These are phyloP conservation scores for Carex scoparia DNA, from an alignment of 176 grass and related monocot species.

Conservation along the genomic window DNA sequence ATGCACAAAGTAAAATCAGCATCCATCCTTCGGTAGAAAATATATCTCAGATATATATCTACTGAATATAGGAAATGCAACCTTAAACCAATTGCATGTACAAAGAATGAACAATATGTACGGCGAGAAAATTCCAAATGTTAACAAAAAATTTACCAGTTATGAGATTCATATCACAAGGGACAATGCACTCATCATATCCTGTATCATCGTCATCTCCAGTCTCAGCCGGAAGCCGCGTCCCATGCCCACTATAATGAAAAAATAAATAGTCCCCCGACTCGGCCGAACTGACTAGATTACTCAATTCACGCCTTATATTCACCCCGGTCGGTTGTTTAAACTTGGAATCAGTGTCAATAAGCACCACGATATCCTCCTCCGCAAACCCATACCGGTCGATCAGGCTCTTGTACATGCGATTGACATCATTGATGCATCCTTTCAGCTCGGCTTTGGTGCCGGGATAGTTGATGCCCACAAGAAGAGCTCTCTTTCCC, in stretches of 20 bases:
- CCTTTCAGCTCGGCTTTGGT: constrained; percentile 68
- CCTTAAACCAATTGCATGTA: background rate
- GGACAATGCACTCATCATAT: constrained; percentile 91
- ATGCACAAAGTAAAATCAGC: background rate
- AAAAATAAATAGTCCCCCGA: constrained; percentile 73
- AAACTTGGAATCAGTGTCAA: constrained; percentile 44
- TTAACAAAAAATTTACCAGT: constrained; percentile 13
- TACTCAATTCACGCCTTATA: constrained; percentile 34
- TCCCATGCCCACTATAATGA: constrained; percentile 89
- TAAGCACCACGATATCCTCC: constrained; percentile 46
- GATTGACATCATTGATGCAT: constrained; percentile 72
- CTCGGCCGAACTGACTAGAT: constrained; percentile 47
- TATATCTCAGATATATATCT: background rate
- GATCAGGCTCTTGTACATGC: constrained; percentile 59
- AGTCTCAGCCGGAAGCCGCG: constrained; percentile 63
- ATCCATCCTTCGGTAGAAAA: background rate
- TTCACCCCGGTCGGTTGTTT: constrained; percentile 46
- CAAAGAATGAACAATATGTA: background rate
- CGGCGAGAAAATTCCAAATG: background rate
- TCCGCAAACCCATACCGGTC: constrained; percentile 52
- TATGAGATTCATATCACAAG: constrained; percentile 84
- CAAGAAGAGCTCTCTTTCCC: constrained; percentile 47
- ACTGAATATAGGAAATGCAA: background rate
- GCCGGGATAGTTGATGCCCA: constrained; percentile 83
- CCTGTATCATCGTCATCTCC: constrained; percentile 91